Conservation (phyloP, 176 grass and related monocot genomes). For the Neostapfia colusana region DNA sequence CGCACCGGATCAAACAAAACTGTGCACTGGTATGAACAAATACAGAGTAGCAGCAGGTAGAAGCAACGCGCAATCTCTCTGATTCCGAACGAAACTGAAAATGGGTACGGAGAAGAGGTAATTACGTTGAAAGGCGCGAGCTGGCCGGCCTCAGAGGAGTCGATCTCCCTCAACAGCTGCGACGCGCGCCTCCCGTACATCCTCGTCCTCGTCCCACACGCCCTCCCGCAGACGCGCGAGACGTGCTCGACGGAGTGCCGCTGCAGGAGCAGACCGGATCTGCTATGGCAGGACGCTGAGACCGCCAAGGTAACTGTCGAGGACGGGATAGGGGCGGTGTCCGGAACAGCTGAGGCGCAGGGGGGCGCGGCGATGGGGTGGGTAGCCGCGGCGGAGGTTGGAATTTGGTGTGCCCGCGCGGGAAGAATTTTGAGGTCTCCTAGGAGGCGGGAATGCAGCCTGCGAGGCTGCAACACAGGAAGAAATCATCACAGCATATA, state of each 20-base stretch:
- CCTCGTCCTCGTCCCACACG: constrained; percentile 2
- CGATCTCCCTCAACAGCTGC: constrained; percentile 72
- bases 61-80: background rate
- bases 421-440: too few relatives aligned
- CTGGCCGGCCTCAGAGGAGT: constrained; percentile 74
- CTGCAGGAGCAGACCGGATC: background rate
- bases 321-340: too few relatives aligned
- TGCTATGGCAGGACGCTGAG: too few relatives aligned
- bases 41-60: background rate
- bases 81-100: background rate
- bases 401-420: too few relatives aligned
- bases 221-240: constrained; percentile 2
- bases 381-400: too few relatives aligned
- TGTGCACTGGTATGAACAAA: background rate
- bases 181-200: constrained; percentile 80
- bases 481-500: too few relatives aligned
- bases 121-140: constrained; percentile 65
- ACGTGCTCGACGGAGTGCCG: constrained; percentile 42
- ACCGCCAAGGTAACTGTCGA: too few relatives aligned
- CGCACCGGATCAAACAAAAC: background rate
- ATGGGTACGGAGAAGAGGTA: background rate
- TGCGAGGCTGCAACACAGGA: too few relatives aligned
- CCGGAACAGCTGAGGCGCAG: too few relatives aligned
- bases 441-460: too few relatives aligned
- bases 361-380: too few relatives aligned